Base-by-base conservation (phyloP, 2,329 filamentous ascomycete genomes). In the Penicillium olsonii region DNA sequence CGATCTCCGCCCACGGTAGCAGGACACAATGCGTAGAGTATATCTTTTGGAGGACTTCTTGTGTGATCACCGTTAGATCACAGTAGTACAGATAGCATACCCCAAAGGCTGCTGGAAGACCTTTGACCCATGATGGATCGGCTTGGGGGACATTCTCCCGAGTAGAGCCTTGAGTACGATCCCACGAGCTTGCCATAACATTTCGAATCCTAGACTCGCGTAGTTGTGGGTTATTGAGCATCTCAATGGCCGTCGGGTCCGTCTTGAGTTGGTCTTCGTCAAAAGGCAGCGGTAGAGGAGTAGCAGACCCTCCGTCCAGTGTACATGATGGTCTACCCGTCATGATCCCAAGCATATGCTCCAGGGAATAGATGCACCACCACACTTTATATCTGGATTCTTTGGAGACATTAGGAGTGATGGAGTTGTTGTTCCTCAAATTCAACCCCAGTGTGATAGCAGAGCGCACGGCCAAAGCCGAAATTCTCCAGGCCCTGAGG, bases 371-470 rank as follows among this genome's bases (percentile, higher is more conserved):
- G 2, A 74, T 52, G 26, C 69, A 67, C 66, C 70, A 73, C 72
- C 72, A 75, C 1, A 73, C 59, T 18, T 68, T 62, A 35, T 67
- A 68, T 3, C 69, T 65, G 9, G 63, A 57, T 50, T 72, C 70
- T 45, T 68, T 72, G 14, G 70, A 66, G 2, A 59, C 48, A 20
- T 64, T 57, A 12, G 61, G 52, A 17, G 70, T 57, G 2, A 54
- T 56, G 9, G 42, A 48, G 34, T 62, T 66, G 17, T 62, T 61
- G 34, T 63, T 72, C 22, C 61, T 64, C 34, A 73, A 49, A 34
- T 75, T 71, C 22, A 75, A 52, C 0, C 71, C 72, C 34, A 75
- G 51, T 0, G 70, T 58, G 17, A 65, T 57, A 0, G 70, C 68
- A 5, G 64, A 67, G 22, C 72, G 66, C 17, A 70, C 57, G 1